Base-by-base conservation (phyloP, 352 stramenopile genomes). In the Pythium folliculosum region DNA sequence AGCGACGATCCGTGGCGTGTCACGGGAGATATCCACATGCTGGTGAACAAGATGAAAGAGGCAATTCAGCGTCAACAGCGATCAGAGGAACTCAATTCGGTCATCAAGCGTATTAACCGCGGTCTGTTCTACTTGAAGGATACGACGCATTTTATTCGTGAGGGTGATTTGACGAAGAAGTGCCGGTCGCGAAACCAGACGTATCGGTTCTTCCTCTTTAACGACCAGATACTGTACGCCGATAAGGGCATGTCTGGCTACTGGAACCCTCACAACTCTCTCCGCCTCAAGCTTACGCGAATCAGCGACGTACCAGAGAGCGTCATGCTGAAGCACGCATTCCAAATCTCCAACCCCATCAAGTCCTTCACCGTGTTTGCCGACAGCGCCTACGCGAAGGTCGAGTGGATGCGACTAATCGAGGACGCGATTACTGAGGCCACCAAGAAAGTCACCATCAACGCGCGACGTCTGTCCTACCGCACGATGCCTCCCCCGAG, bases 111-210 rank as follows among this genome's bases (percentile, higher is more conserved):
- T 2, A 98, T 99, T 71, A 88, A 97, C 45, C 94, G 96, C 38
- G 92, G 90, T 51, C 75, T 92, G 44, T 92, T 90, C 64, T 88
- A 98, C 56, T 75, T 99, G 30, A 97, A 98, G 63, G 94, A 98
- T 71, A 89, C 94, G 27, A 90, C 94, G n/a, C 88, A 88, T 13
- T 99, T 99, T 76, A 83, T 99, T 13, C 82, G 86, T 55, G 94
- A 98, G 77, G 97, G 96, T 14, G 88, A 99, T 60, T 65, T 99
- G 47, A 88, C 90, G 22, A 99, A 99, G 78, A 92, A 91, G 47
- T 97, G 93, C 51, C 82, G 96, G 25, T 98, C 84, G 13, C 82
- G 92, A 19, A 94, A 92, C 65, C 83, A 91, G 37, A 73, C 80
- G 16, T 96, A 96, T 62, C 86, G 87, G 13, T 96, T 96, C 60